Evolutionary conservation across 2,329 filamentous ascomycete genomes (phyloP).

Genomic region (Sclerotinia sclerotiorum): DNA sequence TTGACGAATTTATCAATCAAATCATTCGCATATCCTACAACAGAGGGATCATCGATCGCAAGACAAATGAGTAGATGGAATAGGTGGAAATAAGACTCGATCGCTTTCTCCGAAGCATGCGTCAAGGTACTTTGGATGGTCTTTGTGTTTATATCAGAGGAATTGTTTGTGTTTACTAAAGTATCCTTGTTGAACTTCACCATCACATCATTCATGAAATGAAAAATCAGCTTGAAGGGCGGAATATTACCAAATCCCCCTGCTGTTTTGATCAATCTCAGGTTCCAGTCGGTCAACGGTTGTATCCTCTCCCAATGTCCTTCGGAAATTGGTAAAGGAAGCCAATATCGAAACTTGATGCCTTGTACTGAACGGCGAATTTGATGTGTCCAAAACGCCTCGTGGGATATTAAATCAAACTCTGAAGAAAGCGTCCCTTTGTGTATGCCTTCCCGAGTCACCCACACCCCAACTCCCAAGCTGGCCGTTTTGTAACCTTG

Average conservation of each 20-base stretch:
- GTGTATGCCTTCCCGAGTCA: neutral
- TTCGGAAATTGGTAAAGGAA: constrained; percentile 44
- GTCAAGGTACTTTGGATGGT: constrained; percentile 44
- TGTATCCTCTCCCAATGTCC: neutral
- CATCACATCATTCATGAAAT: constrained; percentile 53
- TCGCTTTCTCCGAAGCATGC: constrained; percentile 53
- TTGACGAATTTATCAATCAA: constrained; percentile 44
- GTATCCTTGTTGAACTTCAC: constrained; percentile 47
- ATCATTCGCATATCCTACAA: constrained; percentile 46
- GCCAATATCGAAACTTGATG: constrained; percentile 46
- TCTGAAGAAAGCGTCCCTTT: constrained; percentile 42
- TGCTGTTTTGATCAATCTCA: neutral
- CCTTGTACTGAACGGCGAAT: constrained; percentile 47
- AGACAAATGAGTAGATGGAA: constrained; percentile 53
- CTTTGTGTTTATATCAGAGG: constrained; percentile 13
- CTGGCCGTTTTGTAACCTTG: constrained; percentile 43
- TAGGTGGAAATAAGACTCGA: constrained; percentile 53
- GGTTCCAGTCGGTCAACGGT: neutral
- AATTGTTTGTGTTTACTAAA: constrained; percentile 26
- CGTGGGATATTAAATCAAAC: constrained; percentile 50
- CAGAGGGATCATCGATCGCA: constrained; percentile 41
- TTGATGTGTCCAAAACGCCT: constrained; percentile 43
- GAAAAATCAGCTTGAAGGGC: constrained; percentile 44
- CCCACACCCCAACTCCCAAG: constrained; percentile 47
- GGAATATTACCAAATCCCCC: constrained; percentile 34